Conservation (phyloP, 495 filamentous ascomycete species). For the Trichoderma reesei region DNA sequence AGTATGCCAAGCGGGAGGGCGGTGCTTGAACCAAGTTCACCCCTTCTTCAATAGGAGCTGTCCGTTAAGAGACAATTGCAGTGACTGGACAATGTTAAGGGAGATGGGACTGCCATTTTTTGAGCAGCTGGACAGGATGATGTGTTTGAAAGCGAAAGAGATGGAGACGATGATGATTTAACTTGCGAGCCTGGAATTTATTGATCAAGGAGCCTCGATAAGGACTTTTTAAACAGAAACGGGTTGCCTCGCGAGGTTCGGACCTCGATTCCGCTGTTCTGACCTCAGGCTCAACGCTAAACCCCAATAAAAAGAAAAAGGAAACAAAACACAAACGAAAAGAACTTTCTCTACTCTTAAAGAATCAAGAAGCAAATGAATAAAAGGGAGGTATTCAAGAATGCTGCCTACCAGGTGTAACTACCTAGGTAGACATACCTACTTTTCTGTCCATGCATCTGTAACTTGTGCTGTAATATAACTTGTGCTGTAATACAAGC, state of each 20-base stretch:
- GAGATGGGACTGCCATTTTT: no score
- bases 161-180: no score
- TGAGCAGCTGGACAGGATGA: no score
- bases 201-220: not conserved
- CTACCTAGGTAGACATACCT: not conserved
- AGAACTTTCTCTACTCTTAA: not conserved
- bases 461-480: not conserved
- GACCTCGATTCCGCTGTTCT: not conserved
- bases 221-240: not conserved
- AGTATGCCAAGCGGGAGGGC: conserved; percentile 41
- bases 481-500: not conserved
- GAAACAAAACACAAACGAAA: no score
- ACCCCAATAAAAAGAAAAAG: not conserved
- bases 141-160: no score
- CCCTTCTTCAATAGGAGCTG: not conserved
- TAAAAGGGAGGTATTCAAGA: not conserved
- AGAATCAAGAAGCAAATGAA: not conserved
- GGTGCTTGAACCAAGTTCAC: conserved; percentile 26
- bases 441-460: not conserved
- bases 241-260: not conserved
- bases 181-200: no score
- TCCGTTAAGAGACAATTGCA: not conserved
- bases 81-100: no score
- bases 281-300: not conserved
- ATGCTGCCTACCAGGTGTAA: not conserved